Evolutionary conservation across 495 filamentous ascomycete species (phyloP), one percentile per base, ranked within the genome.

Genomic region (Neurospora sp.): DNA sequence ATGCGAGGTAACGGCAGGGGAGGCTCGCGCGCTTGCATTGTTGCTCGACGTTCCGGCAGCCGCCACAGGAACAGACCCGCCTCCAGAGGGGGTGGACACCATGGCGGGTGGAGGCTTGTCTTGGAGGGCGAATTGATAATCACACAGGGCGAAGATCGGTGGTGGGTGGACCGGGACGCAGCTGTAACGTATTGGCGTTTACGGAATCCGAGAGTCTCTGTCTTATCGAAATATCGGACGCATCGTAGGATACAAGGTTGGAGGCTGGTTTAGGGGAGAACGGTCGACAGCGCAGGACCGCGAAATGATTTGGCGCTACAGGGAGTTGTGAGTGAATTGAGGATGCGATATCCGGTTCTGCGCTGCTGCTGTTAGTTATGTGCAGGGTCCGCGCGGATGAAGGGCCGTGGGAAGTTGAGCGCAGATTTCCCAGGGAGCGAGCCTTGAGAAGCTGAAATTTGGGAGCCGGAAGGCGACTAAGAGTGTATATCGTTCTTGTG

Each of bases 1-100:
- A 75, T 79, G 76, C 75, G 77, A 75, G 22, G 77, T 76, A 39
- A 82, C 80, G 12, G 85, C 81, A 40, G 86, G 84, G 59, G 87
- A 87, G 68, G 77, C 84, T 83, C 85, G 82, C 73, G 84, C 78
- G 75, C 79, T 84, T 61, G 80, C 81, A 78, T 82, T 83, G 70
- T 78, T 77, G 74, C 79, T 82, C 73, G 75, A 74, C 27, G 73
- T 48, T 20, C 71, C 78, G 41, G 76, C 74, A 61, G 74, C 79
- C 75, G 77, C 79, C 61, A 75, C 75, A 72, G 77, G 78, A 78
- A 81, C 79, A 68, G 70, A 72, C 69, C 75, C 78, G 74, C 79
- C 79, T 76, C 78, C 79, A 71, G 81, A 82, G 75, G 82, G 79
- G 72, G 75, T 79, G 69, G 82, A 81, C 69, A 83, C 83, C 83